A percentile compares a stretch with the other conserved stretches of the same genome.
These are phyloP conservation scores for Rubia yunnanensis DNA, from an alignment of 257 asterid species.

Conservation along the genomic window DNA sequence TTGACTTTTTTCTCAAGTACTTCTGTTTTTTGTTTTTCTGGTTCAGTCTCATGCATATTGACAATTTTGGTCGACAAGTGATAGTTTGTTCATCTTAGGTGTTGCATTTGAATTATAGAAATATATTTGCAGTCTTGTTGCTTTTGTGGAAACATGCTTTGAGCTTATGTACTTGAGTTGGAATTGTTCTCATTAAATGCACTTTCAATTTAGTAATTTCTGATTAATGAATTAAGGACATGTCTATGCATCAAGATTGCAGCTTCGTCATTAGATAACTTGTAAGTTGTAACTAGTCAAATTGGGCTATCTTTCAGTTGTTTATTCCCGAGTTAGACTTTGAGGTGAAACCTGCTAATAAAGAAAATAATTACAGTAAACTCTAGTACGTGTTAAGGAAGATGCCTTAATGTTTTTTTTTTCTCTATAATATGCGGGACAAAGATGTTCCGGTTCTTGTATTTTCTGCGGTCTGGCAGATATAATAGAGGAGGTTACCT, in stretches of 20 bases:
- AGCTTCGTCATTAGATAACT: neutral
- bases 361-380: neutral
- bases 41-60: slow-evolving; percentile 7
- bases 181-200: neutral
- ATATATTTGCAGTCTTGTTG: neutral
- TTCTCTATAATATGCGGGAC: slow-evolving; percentile 43
- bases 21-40: neutral
- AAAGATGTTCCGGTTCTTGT: slow-evolving; percentile 73
- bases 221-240: neutral
- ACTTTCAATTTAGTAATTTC: neutral
- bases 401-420: slow-evolving; percentile 2
- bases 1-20: slow-evolving; percentile 12
- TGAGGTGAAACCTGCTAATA: neutral
- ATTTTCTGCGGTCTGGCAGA: slow-evolving; percentile 97
- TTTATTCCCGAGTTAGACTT: neutral
- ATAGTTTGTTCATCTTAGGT: neutral
- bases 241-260: neutral
- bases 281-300: neutral
- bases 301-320: neutral
- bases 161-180: neutral
- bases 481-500: slow-evolving; percentile 87
- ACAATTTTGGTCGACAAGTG: slow-evolving; percentile 10
- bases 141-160: neutral
- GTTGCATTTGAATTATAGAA: neutral
- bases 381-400: neutral